Percentiles rank a stretch among this genome's conserved stretches.
Conservation (phyloP, 768 basidiomycete species). For the Suillus spraguei region DNA sequence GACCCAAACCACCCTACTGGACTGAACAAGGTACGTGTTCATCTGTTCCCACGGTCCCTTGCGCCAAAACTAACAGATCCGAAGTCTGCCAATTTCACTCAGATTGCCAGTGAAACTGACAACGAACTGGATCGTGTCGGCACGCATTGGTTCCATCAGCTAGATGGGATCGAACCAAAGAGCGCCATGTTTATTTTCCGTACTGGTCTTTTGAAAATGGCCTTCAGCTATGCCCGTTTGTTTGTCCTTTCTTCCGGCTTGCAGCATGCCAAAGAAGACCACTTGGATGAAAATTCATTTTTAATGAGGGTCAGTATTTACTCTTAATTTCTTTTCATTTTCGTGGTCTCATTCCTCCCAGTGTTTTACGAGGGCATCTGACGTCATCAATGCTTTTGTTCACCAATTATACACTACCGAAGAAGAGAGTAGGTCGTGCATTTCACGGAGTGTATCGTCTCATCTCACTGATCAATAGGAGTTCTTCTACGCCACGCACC, state of each 20-base stretch:
- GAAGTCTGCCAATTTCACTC: conserved; percentile 66
- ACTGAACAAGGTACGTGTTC: conserved; percentile 60
- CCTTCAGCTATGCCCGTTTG: conserved; percentile 70
- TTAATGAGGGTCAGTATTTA: conserved; percentile 56
- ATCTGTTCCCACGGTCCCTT: neutral
- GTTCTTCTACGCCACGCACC: conserved; percentile 71
- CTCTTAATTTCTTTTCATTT: neutral
- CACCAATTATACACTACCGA: conserved; percentile 54
- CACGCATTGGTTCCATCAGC: conserved; percentile 57
- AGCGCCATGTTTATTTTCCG: conserved; percentile 62
- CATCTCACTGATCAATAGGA: conserved; percentile 35
- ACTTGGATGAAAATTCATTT: conserved; percentile 63
- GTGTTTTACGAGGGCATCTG: conserved; percentile 70
- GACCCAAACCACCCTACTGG: conserved; percentile 76
- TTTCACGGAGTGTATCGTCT: neutral
- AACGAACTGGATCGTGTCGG: conserved; percentile 63
- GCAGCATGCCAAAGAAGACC: conserved; percentile 67
- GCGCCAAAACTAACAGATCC: conserved; percentile 4
- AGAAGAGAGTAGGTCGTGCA: conserved; percentile 48
- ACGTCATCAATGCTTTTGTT: conserved; percentile 63
- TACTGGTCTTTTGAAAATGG: conserved; percentile 59
- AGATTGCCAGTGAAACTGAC: conserved; percentile 65
- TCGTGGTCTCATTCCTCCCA: conserved; percentile 27
- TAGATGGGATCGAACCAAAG: conserved; percentile 51
- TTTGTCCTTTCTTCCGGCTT: conserved; percentile 74